Evolutionary conservation across 2,329 filamentous ascomycete genomes (phyloP).

Genomic region (Colletotrichum sp.): DNA sequence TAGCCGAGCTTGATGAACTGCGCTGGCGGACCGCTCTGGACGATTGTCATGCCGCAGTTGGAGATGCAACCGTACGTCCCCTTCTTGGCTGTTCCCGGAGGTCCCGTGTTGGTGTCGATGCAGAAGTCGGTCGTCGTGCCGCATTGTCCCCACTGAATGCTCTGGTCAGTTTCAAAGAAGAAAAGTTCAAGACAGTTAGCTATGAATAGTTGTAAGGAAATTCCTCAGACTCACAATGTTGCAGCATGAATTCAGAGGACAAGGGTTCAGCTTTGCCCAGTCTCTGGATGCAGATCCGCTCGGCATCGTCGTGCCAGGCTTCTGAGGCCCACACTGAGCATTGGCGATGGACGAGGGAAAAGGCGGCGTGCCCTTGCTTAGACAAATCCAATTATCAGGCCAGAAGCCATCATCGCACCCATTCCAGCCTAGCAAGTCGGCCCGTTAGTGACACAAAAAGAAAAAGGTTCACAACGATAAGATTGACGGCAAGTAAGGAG

Average conservation of each 20-base stretch:
- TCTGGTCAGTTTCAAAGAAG: neutral
- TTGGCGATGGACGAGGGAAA: constrained; percentile 42
- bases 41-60: constrained; percentile 14
- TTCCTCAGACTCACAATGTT: constrained; percentile 24
- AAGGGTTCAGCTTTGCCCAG: constrained; percentile 29
- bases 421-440: neutral
- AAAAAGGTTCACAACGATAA: no score
- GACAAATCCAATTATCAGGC: constrained; percentile 37
- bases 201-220: neutral
- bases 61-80: constrained; percentile 24
- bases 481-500: neutral
- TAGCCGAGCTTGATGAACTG: constrained; percentile 29
- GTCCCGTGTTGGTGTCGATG: constrained; percentile 24
- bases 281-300: neutral
- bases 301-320: constrained; percentile 37
- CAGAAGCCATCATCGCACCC: constrained; percentile 34
- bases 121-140: constrained; percentile 52
- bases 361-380: constrained; percentile 43
- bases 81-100: constrained; percentile 23
- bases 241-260: constrained; percentile 45
- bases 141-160: constrained; percentile 44
- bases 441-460: neutral
- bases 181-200: neutral
- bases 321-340: constrained; percentile 48
- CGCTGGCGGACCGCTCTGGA: neutral